Base-by-base conservation (phyloP, 2,329 filamentous ascomycete genomes). In the Coniochaeta sp. region DNA sequence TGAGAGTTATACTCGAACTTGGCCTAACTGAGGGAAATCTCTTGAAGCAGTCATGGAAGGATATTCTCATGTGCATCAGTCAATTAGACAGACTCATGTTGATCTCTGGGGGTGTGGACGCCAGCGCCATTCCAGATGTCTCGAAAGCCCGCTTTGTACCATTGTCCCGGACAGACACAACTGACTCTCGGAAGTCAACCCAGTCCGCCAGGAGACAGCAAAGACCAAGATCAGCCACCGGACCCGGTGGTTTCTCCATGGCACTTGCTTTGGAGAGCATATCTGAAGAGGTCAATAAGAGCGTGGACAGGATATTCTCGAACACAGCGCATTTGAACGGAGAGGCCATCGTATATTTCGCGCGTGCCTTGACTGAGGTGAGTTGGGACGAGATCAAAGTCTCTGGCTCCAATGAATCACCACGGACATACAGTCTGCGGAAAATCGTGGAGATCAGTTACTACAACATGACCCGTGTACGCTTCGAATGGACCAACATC, bases 341-440 rank as follows among this genome's bases (percentile, higher is more conserved):
- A 62, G 92, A 97, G 66, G 93, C 93, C 3, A 99, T 99, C 68
- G 90, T 98, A 1, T 89, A 96, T 72, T 99, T 99, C 72, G 93
- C 96, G 58, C 87, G 88, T 60, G 93, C 95, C 0, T 77, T 99
- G 61, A 96, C 91, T 8, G 92, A 97, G 71, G 93, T 99, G 65
- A 98, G 93, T 74, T 98, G 95, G 95, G 93, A 98, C 70, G 95
- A 99, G 74, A 99, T 99, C 69, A 93, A 96, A 71, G 96, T 95
- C 3, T 98, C 95, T 0, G 95, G 95, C 0, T 91, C 93, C 60
- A 97, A 93, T 70, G 95, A 99, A 62, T 96, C 91, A 24, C 95
- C 95, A 12, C 87, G 96, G 59, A 99, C 93, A 9, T 99, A 97
- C 81, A 97, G 93, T 76, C 78, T 99, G 63, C 95, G 99, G 71